phyloP scores from a whole-genome alignment of 192 early-diverging fungal species.

The Allomyces macrogynus region DNA sequence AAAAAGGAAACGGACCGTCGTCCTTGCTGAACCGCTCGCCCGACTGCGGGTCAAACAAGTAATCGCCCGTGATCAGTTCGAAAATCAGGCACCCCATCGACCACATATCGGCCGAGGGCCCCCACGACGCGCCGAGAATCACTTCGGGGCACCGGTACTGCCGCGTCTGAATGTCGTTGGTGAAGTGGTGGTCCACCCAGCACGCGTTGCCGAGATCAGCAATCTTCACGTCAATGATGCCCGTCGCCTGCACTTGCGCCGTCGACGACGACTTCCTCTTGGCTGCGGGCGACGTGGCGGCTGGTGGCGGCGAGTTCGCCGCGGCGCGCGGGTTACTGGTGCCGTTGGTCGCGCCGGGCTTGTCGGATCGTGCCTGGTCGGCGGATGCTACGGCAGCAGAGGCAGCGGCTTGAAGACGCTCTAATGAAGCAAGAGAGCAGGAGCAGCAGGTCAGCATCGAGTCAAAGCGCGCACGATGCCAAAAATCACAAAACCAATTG shows the following conservation, averaged over 20 bases:
- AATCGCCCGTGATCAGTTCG: constrained; percentile 83
- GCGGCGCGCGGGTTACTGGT: too few relatives aligned
- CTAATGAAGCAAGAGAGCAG: too few relatives aligned
- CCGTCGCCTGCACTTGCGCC: constrained; percentile 3
- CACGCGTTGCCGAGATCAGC: constrained; percentile 93
- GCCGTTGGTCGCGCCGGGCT: too few relatives aligned
- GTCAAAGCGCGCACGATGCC: too few relatives aligned
- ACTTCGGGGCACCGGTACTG: constrained; percentile 94
- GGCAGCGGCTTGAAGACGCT: too few relatives aligned
- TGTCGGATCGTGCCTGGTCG: too few relatives aligned
- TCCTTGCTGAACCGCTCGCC: constrained; percentile 68
- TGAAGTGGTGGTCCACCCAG: constrained; percentile 89
- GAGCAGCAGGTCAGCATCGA: too few relatives aligned
- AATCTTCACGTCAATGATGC: constrained; percentile 60
- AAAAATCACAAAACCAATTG: too few relatives aligned
- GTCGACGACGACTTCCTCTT: constrained; percentile 5
- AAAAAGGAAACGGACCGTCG: constrained; percentile 43
- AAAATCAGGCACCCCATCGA: constrained; percentile 85
- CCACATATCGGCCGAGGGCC: constrained; percentile 77
- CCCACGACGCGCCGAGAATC: constrained; percentile 72
- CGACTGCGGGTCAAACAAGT: constrained; percentile 82
- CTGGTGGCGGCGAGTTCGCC: constrained; percentile 1
- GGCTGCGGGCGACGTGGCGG: constrained; percentile 4
- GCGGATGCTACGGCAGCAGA: too few relatives aligned
- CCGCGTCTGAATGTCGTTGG: constrained; percentile 89